phyloP scores from a whole-genome alignment of 2,329 filamentous ascomycete genomes.

The Paracorniculantispora psalliotae region DNA sequence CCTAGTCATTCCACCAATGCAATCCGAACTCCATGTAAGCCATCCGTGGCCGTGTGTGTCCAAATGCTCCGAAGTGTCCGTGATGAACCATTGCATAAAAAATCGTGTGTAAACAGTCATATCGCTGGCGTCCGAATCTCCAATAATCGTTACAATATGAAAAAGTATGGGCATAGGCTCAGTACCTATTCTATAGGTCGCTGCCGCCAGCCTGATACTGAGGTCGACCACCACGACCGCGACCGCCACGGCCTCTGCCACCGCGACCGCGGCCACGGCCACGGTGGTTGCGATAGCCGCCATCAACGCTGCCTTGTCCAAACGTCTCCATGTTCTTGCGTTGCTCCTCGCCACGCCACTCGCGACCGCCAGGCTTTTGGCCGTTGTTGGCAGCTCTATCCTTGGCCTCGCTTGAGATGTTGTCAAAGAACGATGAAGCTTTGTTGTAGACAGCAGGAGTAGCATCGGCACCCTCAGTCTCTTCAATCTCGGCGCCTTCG shows the following conservation, averaged over 20 bases:
- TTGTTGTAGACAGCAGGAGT: constrained; percentile 71
- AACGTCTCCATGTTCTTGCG: constrained; percentile 97
- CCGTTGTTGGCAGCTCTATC: constrained; percentile 72
- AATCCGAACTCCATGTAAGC: constrained; percentile 13
- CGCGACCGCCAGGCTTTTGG: constrained; percentile 68
- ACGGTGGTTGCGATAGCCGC: constrained; percentile 69
- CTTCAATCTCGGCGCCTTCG: constrained; percentile 33
- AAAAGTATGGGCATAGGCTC: not conserved
- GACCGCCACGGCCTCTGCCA: constrained; percentile 38
- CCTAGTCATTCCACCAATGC: constrained; percentile 1
- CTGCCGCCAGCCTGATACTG: constrained; percentile 24
- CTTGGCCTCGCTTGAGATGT: constrained; percentile 90
- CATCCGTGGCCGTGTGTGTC: constrained; percentile 5
- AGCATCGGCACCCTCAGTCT: constrained; percentile 37
- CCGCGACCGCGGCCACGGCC: constrained; percentile 74
- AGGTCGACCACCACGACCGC: constrained; percentile 30
- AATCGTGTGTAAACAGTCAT: not conserved
- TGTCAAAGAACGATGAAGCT: constrained; percentile 89
- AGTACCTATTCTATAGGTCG: constrained; percentile 6
- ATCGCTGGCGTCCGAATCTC: constrained; percentile 4
- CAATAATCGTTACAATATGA: constrained; percentile 6
- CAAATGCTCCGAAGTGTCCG: constrained; percentile 8
- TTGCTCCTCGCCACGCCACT: constrained; percentile 89
- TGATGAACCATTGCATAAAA: constrained; percentile 4
- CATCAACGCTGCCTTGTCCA: constrained; percentile 91